Evolutionary conservation across 1,284 basidiomycete species (phyloP).

Genomic region (Ceratobasidium sp.): DNA sequence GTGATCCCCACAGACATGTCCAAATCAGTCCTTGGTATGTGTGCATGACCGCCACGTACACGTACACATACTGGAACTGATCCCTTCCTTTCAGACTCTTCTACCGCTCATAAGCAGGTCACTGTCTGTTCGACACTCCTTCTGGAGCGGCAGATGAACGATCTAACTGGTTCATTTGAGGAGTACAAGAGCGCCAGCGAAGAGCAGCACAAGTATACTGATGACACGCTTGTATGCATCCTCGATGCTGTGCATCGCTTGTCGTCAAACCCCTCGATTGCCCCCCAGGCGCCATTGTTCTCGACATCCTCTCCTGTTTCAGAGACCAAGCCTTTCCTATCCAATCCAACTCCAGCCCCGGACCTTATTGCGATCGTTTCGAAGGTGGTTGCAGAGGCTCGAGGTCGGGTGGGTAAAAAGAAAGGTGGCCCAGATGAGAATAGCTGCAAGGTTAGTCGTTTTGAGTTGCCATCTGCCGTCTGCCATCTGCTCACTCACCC

Average conservation of each 20-base stretch:
- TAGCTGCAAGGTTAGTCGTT: not conserved
- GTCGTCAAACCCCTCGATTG: too few species aligned
- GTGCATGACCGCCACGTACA: not conserved
- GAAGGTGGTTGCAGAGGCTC: not conserved
- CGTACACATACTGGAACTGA: not conserved
- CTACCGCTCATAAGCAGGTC: not conserved
- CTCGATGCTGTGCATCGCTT: not conserved
- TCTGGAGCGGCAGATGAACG: slow-evolving; percentile 3
- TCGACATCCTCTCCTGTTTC: too few species aligned
- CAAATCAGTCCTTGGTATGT: not conserved
- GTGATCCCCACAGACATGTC: not conserved
- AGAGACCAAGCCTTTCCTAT: too few species aligned
- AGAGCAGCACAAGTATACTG: not conserved
- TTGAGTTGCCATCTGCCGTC: too few species aligned
- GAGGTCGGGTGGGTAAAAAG: not conserved
- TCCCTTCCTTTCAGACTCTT: too few species aligned
- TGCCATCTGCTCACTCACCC: too few species aligned
- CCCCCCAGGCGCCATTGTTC: too few species aligned
- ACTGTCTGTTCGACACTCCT: not conserved
- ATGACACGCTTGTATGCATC: not conserved
- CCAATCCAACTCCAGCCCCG: not conserved
- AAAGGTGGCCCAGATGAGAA: slow-evolving; percentile 5
- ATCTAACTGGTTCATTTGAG: not conserved
- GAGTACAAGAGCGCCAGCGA: not conserved
- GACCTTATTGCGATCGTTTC: not conserved